Evolutionary conservation across 2,329 filamentous ascomycete species (phyloP).

Genomic region (Trichoderma endophyticum): DNA sequence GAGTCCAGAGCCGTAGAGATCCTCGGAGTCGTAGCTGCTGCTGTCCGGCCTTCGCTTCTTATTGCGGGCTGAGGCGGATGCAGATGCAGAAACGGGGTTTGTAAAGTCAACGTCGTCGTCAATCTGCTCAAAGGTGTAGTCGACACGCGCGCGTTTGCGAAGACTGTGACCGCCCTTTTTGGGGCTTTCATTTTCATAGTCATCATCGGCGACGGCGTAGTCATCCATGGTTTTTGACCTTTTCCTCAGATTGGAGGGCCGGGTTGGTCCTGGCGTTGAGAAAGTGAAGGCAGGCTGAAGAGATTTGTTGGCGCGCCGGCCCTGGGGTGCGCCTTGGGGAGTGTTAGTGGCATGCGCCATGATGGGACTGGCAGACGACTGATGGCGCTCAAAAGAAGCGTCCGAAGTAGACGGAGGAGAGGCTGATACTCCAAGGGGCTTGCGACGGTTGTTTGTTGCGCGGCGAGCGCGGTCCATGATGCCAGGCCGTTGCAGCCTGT

Average conservation of each 20-base stretch:
- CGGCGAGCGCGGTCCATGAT: conserved; percentile 40
- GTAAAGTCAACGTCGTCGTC: conserved; percentile 44
- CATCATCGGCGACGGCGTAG: conserved; percentile 33
- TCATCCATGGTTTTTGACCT: conserved; percentile 45
- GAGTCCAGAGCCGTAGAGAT: conserved; percentile 27
- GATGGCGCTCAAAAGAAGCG: conserved; percentile 31
- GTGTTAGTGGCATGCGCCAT: conserved; percentile 31
- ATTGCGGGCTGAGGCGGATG: conserved; percentile 29
- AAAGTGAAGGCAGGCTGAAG: conserved; percentile 38
- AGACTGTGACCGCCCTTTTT: conserved; percentile 59
- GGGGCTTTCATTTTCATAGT: conserved; percentile 49
- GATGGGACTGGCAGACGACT: conserved; percentile 32
- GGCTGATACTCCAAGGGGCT: conserved; percentile 31
- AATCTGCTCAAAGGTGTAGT: conserved; percentile 55
- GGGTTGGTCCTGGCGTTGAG: conserved; percentile 33
- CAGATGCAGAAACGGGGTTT: conserved; percentile 18
- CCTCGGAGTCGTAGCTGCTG: conserved; percentile 35
- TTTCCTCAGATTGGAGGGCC: conserved; percentile 37
- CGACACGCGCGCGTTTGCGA: conserved; percentile 53
- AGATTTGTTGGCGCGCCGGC: conserved; percentile 35
- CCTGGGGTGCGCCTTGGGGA: conserved; percentile 29
- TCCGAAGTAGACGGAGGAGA: conserved; percentile 35
- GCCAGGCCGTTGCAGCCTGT: conserved; percentile 31
- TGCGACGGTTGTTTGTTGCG: conserved; percentile 33
- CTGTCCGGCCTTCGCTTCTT: conserved; percentile 38